Evolutionary conservation across 495 filamentous ascomycete species (phyloP), one percentile per base, ranked within the genome.

Genomic region (Penicillium bovifimosum): DNA sequence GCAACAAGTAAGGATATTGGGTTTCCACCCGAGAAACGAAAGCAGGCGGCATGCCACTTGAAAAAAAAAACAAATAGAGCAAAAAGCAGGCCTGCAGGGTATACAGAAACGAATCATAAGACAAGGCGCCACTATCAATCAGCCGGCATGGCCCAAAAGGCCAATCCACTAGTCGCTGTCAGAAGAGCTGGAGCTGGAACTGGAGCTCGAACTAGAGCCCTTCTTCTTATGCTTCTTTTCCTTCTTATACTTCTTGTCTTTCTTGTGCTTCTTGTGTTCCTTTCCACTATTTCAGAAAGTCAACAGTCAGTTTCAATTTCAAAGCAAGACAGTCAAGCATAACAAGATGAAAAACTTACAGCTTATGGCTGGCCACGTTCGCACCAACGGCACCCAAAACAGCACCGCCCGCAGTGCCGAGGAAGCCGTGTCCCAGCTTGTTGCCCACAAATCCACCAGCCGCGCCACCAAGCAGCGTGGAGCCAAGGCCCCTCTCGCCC

Each of bases 311-410:
- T 47, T 29, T 16, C 20, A 32, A 9, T 35, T 18, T 10, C 40
- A 14, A 27, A 10, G 10, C 1, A 9, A 36, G 26, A 32, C n/a
- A 13, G 11, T 16, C 41, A 6, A 9, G 9, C 3, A 47, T 11
- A 39, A 41, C 1, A 31, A 9, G 24, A 20, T 13, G 9, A 16
- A 32, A 53, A 35, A 60, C 71, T 58, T 58, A 75, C 74, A 68
- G 44, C 41, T 72, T 64, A 50, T 67, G 52, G 0, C 48, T 68
- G 3, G 59, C 68, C 26, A 64, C 50, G 41, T 73, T 74, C 54
- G 70, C 67, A 24, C 68, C 73, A 17, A 73, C 61, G n/a, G 74
- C 75, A 33, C 76, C 76, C 6, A 68, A 60, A 43, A 76, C 52
- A 17, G 69, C 75, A 50, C 73, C 74, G 24, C 67, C 69, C 2